Evolutionary conservation across 371 early-diverging fungal species (phyloP).

Genomic region (Rhizomucor miehei): DNA sequence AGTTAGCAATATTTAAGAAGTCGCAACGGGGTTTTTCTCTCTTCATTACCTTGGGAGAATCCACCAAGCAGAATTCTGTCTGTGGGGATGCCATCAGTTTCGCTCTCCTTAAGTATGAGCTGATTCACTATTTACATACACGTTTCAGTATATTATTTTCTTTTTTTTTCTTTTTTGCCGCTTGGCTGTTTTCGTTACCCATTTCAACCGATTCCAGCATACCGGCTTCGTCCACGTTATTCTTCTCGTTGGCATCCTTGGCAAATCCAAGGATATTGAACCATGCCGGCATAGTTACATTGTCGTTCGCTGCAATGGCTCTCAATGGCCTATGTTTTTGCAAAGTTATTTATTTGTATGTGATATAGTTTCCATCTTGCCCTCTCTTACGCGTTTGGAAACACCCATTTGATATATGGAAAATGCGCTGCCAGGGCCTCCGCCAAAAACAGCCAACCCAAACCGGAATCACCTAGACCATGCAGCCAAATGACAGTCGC

Average conservation of each 20-base stretch:
- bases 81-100: slow-evolving; percentile 69
- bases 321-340: slow-evolving; percentile 6
- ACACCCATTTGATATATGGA: slow-evolving; percentile 80
- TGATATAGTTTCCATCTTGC: too few relatives aligned
- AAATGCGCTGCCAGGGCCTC: slow-evolving; percentile 53
- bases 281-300: slow-evolving; percentile 44
- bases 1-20: too few relatives aligned
- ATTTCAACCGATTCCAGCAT: slow-evolving; percentile 62
- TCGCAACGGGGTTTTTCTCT: too few relatives aligned
- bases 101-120: slow-evolving; percentile 76
- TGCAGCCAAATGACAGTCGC: slow-evolving; percentile 80
- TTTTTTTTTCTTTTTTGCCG: not conserved
- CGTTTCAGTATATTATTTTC: not conserved
- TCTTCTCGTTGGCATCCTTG: slow-evolving; percentile 30
- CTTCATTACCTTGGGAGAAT: slow-evolving; percentile 83
- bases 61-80: slow-evolving; percentile 90
- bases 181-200: slow-evolving; percentile 27
- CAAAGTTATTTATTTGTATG: too few relatives aligned
- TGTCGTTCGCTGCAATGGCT: slow-evolving; percentile 6
- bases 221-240: slow-evolving; percentile 75
- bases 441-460: slow-evolving; percentile 71
- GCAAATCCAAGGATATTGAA: slow-evolving; percentile 75
- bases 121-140: slow-evolving; percentile 51
- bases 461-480: slow-evolving; percentile 71
- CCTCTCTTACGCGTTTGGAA: slow-evolving; percentile 86